A percentile compares a stretch with the other conserved stretches of the same genome.
Conservation (phyloP, 2,329 filamentous ascomycete genomes). For the Colletotrichum destructivum region DNA sequence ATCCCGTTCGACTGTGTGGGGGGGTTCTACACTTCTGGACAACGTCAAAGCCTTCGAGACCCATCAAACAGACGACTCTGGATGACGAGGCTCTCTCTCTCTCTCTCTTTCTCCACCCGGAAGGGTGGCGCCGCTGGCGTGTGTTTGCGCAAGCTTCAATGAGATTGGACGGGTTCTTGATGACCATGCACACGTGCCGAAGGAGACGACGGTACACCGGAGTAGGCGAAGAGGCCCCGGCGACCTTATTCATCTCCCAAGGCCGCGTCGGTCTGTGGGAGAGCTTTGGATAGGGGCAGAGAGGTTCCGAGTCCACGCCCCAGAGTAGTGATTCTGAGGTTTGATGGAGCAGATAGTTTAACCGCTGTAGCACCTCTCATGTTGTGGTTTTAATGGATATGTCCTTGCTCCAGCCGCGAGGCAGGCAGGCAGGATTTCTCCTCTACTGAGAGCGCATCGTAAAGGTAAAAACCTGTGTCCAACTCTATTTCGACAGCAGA, state of each 20-base stretch:
- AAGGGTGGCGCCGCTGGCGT: slow-evolving; percentile 24
- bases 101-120: slow-evolving; percentile 1
- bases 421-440: too few relatives aligned
- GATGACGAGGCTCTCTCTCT: slow-evolving; percentile 22
- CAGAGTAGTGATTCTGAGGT: background rate
- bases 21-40: background rate
- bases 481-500: too few relatives aligned
- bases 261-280: slow-evolving; percentile 30
- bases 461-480: too few relatives aligned
- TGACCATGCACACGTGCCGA: slow-evolving; percentile 6
- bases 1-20: slow-evolving; percentile 9
- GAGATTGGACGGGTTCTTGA: slow-evolving; percentile 17
- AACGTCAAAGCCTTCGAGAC: background rate
- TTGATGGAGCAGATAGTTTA: background rate
- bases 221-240: background rate
- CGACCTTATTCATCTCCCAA: background rate
- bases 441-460: too few relatives aligned
- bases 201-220: background rate
- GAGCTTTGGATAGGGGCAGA: slow-evolving; percentile 22
- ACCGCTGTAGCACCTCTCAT: too few relatives aligned
- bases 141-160: slow-evolving; percentile 36
- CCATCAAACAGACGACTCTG: background rate
- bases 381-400: too few relatives aligned
- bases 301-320: background rate
- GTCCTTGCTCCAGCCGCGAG: too few relatives aligned